Evolutionary conservation across 768 basidiomycete genomes (phyloP).

Genomic region (Sarcodon aspratus): DNA sequence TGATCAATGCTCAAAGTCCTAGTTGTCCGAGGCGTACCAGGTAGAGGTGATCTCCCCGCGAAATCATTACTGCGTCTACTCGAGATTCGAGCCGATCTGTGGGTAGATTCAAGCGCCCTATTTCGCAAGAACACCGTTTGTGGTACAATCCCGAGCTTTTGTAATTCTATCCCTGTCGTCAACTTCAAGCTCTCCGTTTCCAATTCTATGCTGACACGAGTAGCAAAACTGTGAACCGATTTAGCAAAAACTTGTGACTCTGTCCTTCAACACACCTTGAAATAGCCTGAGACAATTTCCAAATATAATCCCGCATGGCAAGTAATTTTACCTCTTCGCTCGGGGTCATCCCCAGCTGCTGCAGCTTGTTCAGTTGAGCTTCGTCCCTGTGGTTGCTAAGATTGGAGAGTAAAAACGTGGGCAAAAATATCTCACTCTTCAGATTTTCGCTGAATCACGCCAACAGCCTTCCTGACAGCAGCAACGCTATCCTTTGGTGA

Average conservation of each 20-base stretch:
- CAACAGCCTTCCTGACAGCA: conserved; percentile 43
- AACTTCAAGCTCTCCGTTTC: conserved; percentile 56
- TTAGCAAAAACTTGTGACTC: conserved; percentile 1
- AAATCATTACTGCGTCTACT: conserved; percentile 9
- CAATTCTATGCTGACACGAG: conserved; percentile 49
- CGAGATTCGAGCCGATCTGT: conserved; percentile 7
- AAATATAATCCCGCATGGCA: conserved; percentile 82
- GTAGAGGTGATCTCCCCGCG: conserved; percentile 28
- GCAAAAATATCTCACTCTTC: conserved; percentile 53
- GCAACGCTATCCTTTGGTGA: conserved; percentile 66
- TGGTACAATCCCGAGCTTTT: conserved; percentile 81
- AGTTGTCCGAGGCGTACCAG: conserved; percentile 38
- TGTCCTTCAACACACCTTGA: conserved; percentile 40
- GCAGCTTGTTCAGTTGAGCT: conserved; percentile 59
- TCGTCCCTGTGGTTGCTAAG: conserved; percentile 50
- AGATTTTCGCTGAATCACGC: conserved; percentile 35
- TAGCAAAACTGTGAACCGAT: conserved; percentile 41
- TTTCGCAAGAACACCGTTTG: conserved; percentile 82
- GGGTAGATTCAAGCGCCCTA: conserved; percentile 29
- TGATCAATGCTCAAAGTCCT: conserved; percentile 39
- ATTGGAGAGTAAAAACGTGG: neutral
- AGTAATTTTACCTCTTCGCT: conserved; percentile 77
- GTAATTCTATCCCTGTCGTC: conserved; percentile 63
- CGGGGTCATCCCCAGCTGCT: conserved; percentile 78
- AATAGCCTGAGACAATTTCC: conserved; percentile 71